A percentile compares a stretch with the other conserved stretches of the same genome.
Evolutionary conservation across 805 yeast genomes (phyloP).

Genomic region (Ogataea nakhonphanomensis): DNA sequence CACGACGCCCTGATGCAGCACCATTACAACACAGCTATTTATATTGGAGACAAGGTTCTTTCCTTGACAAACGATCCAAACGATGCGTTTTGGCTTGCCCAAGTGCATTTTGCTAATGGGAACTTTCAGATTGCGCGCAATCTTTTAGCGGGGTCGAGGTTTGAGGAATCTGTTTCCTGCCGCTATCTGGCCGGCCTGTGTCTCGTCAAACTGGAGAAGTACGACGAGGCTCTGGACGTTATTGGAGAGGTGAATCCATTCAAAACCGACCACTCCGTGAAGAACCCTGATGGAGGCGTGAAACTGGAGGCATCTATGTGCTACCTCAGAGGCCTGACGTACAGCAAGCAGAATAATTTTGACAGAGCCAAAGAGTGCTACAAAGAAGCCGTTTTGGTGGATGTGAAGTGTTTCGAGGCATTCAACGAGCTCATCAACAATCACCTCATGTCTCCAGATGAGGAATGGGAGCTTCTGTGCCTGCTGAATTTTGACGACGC

Average conservation of each 20-base stretch:
- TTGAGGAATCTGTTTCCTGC: slow-evolving; percentile 66
- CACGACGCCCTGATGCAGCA: slow-evolving; percentile 92
- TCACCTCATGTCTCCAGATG: slow-evolving; percentile 74
- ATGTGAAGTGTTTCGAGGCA: slow-evolving; percentile 91
- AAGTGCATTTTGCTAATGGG: slow-evolving; percentile 75
- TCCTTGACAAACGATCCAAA: slow-evolving; percentile 82
- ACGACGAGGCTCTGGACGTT: slow-evolving; percentile 87
- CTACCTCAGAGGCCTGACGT: slow-evolving; percentile 78
- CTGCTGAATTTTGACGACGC: slow-evolving; percentile 65
- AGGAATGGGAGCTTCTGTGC: slow-evolving; percentile 78
- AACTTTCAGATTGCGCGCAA: slow-evolving; percentile 77
- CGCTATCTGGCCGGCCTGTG: slow-evolving; percentile 77
- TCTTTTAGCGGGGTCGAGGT: slow-evolving; percentile 54
- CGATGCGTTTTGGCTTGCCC: slow-evolving; percentile 96
- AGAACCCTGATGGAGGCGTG: slow-evolving; percentile 75
- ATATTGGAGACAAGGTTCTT: slow-evolving; percentile 85
- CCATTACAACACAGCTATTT: slow-evolving; percentile 85
- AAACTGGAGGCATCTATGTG: slow-evolving; percentile 85
- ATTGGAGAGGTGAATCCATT: slow-evolving; percentile 84
- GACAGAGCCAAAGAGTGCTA: slow-evolving; percentile 84
- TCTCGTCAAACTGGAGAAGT: slow-evolving; percentile 62
- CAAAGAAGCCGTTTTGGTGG: slow-evolving; percentile 81
- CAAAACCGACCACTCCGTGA: slow-evolving; percentile 33
- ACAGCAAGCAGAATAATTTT: slow-evolving; percentile 77
- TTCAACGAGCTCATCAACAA: slow-evolving; percentile 72